Conservation (phyloP, 2,329 filamentous ascomycete species). For the Sclerotinia nivalis region DNA sequence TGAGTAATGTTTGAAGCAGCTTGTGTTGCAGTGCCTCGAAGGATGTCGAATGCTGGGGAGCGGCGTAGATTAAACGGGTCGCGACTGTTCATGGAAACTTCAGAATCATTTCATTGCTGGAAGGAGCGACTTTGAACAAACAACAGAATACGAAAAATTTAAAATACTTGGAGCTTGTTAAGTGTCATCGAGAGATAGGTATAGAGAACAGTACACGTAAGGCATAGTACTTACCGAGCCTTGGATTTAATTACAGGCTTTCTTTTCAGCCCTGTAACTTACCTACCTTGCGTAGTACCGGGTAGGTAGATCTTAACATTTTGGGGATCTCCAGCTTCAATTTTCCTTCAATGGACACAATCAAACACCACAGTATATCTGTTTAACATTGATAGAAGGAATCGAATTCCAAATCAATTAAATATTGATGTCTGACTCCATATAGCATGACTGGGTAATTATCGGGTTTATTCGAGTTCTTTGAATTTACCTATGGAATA, state of each 20-base stretch:
- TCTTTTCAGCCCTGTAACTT: slow-evolving; percentile 1
- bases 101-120: slow-evolving; percentile 33
- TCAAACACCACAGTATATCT: background rate
- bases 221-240: slow-evolving; percentile 12
- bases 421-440: background rate
- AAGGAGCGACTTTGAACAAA: slow-evolving; percentile 31
- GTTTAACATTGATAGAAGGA: background rate
- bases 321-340: background rate
- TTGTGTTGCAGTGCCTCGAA: slow-evolving; percentile 51
- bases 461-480: background rate
- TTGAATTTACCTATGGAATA: background rate
- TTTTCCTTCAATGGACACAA: background rate
- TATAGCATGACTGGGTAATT: background rate
- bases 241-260: slow-evolving; percentile 15
- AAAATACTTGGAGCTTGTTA: slow-evolving; percentile 4
- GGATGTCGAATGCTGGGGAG: slow-evolving; percentile 52
- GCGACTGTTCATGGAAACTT: slow-evolving; percentile 43
- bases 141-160: background rate
- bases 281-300: background rate
- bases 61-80: slow-evolving; percentile 42
- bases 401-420: background rate
- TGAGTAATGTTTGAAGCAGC: slow-evolving; percentile 49
- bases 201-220: slow-evolving; percentile 19
- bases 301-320: background rate
- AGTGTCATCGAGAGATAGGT: background rate